Percentiles rank a stretch among this genome's conserved stretches.
These are phyloP conservation scores for Acacia pycnantha DNA, from an alignment of 331 rosid genomes.

Conservation along the genomic window DNA sequence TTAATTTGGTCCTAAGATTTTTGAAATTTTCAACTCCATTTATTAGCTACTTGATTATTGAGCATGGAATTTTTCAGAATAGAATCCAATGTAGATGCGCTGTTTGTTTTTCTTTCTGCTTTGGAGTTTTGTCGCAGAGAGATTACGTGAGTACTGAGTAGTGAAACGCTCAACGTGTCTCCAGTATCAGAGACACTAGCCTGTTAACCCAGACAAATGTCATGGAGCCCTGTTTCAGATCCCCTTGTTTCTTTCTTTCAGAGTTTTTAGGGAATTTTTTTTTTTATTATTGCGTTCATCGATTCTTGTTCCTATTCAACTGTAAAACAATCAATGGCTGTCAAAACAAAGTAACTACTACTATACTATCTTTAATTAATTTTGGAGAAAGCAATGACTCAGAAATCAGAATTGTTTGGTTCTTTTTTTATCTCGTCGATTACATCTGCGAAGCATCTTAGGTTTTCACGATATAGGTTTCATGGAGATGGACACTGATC, in stretches of 20 bases:
- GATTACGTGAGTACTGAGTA: constrained; percentile 34
- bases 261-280: background rate
- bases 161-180: constrained; percentile 48
- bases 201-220: constrained; percentile 34
- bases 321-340: constrained; percentile 2
- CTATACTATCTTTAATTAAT: background rate
- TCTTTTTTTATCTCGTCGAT: background rate
- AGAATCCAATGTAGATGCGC: constrained; percentile 28
- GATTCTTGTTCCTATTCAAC: constrained; percentile 26
- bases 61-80: background rate
- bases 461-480: constrained; percentile 25
- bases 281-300: background rate
- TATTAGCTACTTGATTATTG: background rate
- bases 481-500: constrained; percentile 49
- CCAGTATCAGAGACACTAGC: constrained; percentile 36
- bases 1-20: background rate
- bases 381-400: constrained; percentile 20
- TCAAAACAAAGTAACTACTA: constrained; percentile 29
- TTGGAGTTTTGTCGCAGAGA: background rate
- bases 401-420: constrained; percentile 1
- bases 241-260: constrained; percentile 36
- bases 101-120: background rate
- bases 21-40: background rate
- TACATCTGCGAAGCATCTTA: constrained; percentile 7
- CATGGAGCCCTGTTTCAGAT: constrained; percentile 25